Base-by-base conservation (phyloP, 2,329 filamentous ascomycete genomes). In the Tolypocladium inflatum region DNA sequence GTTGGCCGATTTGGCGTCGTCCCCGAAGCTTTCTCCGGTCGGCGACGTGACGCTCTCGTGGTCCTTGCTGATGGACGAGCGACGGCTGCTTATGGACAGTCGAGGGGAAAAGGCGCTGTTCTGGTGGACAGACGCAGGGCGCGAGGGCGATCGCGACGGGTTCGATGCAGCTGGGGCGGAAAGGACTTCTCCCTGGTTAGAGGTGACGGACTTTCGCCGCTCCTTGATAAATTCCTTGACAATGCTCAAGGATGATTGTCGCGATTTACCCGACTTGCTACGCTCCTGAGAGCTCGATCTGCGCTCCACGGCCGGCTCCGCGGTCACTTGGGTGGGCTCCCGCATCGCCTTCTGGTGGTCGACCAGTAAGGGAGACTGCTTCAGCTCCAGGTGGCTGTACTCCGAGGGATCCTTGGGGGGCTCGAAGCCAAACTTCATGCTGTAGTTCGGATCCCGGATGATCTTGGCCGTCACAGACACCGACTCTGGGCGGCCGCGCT, bases 381-480 rank as follows among this genome's bases (percentile, higher is more conserved):
- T 82, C 23, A 86, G 70, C 21, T 85, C 79, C 43, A 82, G 62
- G 7, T 76, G 75, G 42, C 67, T 69, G 60, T 74, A 79, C 21
- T 83, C 81, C 2, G 68, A 70, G 21, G 68, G 66, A 55, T 78
- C 76, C 42, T 69, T 72, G 2, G 70, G 71, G 2, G 70, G 64
- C 21, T 81, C 79, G 2, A 75, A 66, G 23, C 69, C 68, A 59
- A 70, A 74, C 6, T 73, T 70, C 48, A 74, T 73, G 23, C 69
- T 70, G 39, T 81, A 76, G 23, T 68, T 70, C 13, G 80, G 76
- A 63, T 89, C 88, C 54, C 90, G 85, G 42, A 96, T 77, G 62
- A 96, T 96, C 55, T 87, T 85, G 54, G 92, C 90, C 21, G 89
- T 94, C 13, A 96, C 91, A 52, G 91, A 92, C n/a, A 96, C 84